Percentiles rank a stretch among this genome's conserved stretches.
Evolutionary conservation across 306 rosid species (phyloP).

Genomic region (Medicago ruthenica): DNA sequence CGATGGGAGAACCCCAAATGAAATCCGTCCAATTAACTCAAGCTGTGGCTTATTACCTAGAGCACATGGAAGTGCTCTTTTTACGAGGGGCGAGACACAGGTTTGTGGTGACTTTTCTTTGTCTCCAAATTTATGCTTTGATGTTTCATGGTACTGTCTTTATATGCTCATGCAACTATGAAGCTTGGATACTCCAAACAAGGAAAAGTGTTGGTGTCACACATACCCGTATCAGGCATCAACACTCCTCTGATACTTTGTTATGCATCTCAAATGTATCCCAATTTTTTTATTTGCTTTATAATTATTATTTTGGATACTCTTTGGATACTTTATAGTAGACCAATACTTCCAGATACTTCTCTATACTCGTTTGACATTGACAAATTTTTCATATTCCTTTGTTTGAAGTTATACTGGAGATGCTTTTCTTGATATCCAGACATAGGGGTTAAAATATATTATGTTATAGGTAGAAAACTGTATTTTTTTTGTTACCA

Average conservation of each 20-base stretch:
- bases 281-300: background rate
- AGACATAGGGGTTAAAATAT: background rate
- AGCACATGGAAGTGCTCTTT: conserved; percentile 97
- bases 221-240: background rate
- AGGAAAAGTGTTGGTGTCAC: background rate
- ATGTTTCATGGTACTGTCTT: conserved; percentile 29
- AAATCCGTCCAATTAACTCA: conserved; percentile 83
- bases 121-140: conserved; percentile 30
- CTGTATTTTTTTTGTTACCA: no score
- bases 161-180: conserved; percentile 19
- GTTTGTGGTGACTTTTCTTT: conserved; percentile 51
- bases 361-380: background rate
- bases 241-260: background rate
- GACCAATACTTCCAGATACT: background rate
- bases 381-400: background rate
- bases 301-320: background rate
- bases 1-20: conserved; percentile 80
- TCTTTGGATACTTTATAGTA: background rate
- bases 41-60: conserved; percentile 92
- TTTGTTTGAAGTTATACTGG: background rate
- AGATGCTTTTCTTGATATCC: background rate
- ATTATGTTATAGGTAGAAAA: no score
- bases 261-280: background rate
- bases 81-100: conserved; percentile 99
- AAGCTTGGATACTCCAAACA: background rate